A percentile compares a stretch with the other conserved stretches of the same genome.
phyloP scores from a whole-genome alignment of 2,329 filamentous ascomycete species.

The Ophiostoma tasmaniense region DNA sequence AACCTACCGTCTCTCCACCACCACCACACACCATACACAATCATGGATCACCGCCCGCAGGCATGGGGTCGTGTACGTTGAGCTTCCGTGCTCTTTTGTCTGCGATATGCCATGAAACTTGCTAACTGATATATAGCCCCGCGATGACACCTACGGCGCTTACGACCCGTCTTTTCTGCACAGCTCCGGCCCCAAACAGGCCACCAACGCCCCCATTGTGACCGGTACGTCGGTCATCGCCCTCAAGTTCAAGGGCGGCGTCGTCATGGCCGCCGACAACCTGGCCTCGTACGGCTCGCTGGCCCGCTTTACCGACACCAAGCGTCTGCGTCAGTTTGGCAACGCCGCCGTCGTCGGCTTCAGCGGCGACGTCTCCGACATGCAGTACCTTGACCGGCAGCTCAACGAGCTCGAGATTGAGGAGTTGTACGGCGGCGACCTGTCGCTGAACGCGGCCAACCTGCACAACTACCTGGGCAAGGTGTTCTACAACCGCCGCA shows the following conservation, averaged over 20 bases:
- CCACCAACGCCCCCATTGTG: conserved; percentile 87
- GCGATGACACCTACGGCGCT: conserved; percentile 91
- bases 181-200: conserved; percentile 60
- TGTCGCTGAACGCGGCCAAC: conserved; percentile 74
- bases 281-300: conserved; percentile 95
- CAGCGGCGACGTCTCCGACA: conserved; percentile 94
- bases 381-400: conserved; percentile 95
- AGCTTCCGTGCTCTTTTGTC: neutral
- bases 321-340: conserved; percentile 86
- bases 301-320: conserved; percentile 92
- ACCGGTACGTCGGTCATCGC: conserved; percentile 94
- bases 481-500: conserved; percentile 89
- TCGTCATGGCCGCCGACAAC: conserved; percentile 96
- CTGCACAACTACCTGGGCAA: conserved; percentile 95
- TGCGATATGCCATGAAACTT: too few species aligned
- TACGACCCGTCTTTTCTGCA: conserved; percentile 86
- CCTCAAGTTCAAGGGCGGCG: conserved; percentile 91
- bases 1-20: neutral
- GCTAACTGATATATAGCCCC: conserved; percentile 52
- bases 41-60: conserved; percentile 65
- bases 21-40: neutral
- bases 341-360: conserved; percentile 79
- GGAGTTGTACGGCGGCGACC: conserved; percentile 65
- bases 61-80: conserved; percentile 61
- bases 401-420: conserved; percentile 78